Evolutionary conservation across 345 rosid genomes (phyloP).

Genomic region (sweet orange (Citrus sinensis)): DNA sequence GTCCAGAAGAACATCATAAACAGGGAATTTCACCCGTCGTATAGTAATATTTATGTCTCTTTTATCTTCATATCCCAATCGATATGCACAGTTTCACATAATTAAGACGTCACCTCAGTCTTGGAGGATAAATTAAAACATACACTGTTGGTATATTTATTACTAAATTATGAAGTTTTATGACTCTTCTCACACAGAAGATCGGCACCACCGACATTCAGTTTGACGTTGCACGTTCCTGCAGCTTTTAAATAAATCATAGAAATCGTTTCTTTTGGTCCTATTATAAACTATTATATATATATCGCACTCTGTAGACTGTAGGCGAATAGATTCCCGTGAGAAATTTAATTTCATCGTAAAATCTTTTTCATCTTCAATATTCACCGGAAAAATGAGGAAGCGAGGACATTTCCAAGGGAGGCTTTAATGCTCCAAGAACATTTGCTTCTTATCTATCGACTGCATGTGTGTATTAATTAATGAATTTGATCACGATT

Average conservation of each 20-base stretch:
- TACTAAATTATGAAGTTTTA: neutral
- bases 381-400: neutral
- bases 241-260: neutral
- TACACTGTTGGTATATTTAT: neutral
- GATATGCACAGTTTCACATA: neutral
- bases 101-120: neutral
- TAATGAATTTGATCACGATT: too few species aligned
- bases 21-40: slow-evolving; percentile 2
- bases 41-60: neutral
- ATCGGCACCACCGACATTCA: neutral
- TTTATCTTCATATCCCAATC: neutral
- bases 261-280: neutral
- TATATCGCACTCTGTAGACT: too few species aligned
- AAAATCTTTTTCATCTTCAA: too few species aligned
- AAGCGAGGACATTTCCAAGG: neutral
- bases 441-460: too few species aligned
- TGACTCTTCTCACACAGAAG: neutral
- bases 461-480: too few species aligned
- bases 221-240: neutral
- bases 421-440: too few species aligned
- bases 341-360: too few species aligned
- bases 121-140: neutral
- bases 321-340: too few species aligned
- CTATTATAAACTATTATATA: too few species aligned
- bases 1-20: neutral